phyloP scores from a whole-genome alignment of 306 rosid species.

The Astragalus glycyphyllos region DNA sequence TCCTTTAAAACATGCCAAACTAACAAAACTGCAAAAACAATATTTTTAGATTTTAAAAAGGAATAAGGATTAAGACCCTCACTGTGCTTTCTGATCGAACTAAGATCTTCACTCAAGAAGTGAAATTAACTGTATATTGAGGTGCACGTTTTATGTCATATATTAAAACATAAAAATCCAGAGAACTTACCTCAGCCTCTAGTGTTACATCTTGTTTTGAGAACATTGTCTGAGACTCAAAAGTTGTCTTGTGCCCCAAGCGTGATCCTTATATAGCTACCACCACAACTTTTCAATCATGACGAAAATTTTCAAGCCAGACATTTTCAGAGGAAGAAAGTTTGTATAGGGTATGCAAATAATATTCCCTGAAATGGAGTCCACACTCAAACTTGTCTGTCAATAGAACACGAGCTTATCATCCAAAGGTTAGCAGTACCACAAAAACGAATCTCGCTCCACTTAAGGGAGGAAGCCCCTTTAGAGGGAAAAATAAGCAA shows the following conservation, averaged over 20 bases:
- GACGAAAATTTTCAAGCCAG: not conserved
- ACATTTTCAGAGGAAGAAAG: slow-evolving; percentile 4
- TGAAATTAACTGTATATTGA: not conserved
- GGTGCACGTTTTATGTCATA: not conserved
- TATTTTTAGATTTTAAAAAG: too few species aligned
- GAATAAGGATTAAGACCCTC: too few species aligned
- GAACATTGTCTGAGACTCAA: not conserved
- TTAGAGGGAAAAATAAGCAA: not conserved
- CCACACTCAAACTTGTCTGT: too few species aligned
- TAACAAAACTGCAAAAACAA: too few species aligned
- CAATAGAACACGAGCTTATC: too few species aligned
- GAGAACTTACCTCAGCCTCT: not conserved
- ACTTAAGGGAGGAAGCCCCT: not conserved
- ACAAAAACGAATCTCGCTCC: not conserved
- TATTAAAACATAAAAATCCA: not conserved
- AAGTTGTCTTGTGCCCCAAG: not conserved
- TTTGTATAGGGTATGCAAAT: not conserved
- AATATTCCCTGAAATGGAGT: too few species aligned
- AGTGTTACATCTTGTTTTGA: not conserved
- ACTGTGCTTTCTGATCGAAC: too few species aligned
- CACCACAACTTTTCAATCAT: not conserved
- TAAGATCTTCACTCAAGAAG: not conserved
- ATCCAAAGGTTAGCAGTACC: not conserved
- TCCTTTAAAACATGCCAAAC: not conserved
- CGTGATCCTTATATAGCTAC: not conserved